A percentile compares a stretch with the other conserved stretches of the same genome.
phyloP scores from a whole-genome alignment of 2,329 filamentous ascomycete genomes.

The Pyricularia pennisetigena region DNA sequence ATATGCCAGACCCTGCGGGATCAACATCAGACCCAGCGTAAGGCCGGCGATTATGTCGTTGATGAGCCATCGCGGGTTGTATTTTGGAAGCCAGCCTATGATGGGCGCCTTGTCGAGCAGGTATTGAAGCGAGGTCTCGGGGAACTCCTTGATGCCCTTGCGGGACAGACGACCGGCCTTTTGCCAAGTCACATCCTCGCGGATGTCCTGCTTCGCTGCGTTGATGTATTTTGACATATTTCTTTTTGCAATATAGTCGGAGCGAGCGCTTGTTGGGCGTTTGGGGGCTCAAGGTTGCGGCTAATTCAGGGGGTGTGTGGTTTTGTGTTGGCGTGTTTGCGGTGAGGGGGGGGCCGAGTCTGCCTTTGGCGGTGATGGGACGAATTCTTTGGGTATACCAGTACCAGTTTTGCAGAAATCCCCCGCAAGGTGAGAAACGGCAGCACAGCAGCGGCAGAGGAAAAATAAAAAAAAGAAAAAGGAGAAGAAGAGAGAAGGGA shows the following conservation, averaged over 20 bases:
- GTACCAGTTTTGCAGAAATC: background rate
- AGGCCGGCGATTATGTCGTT: constrained; percentile 53
- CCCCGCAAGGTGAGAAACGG: background rate
- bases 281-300: too few relatives aligned
- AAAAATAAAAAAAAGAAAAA: background rate
- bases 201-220: constrained; percentile 19
- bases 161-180: constrained; percentile 19
- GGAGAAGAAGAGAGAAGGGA: background rate
- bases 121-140: constrained; percentile 44
- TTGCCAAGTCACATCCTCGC: constrained; percentile 26
- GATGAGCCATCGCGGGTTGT: constrained; percentile 49
- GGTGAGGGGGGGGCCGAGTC: background rate
- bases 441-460: background rate
- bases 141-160: constrained; percentile 27
- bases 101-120: constrained; percentile 51
- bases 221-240: constrained; percentile 1
- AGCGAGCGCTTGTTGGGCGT: too few relatives aligned
- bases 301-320: background rate
- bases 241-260: too few relatives aligned
- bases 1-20: constrained; percentile 52
- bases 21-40: constrained; percentile 50
- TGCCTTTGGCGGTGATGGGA: background rate
- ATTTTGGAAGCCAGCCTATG: constrained; percentile 51
- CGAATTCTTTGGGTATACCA: background rate
- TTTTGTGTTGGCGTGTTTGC: background rate